Percentiles rank a stretch among this genome's conserved stretches.
Conservation (phyloP, 257 asterid species). For the Pogostemon cablin region DNA sequence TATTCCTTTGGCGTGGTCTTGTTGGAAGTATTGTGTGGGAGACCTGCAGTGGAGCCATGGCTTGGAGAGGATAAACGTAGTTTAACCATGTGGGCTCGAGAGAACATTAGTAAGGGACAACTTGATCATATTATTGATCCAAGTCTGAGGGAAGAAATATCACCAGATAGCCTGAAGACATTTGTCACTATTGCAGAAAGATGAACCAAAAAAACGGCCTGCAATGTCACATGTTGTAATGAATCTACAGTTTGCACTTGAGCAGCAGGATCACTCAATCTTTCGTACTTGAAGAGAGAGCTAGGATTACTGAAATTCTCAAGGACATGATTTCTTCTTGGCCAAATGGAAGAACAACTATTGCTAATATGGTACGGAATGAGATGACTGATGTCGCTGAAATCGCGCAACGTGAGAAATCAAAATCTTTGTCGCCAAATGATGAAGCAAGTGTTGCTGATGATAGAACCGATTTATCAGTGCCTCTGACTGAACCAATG, state of each 20-base stretch:
- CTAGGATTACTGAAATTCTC: slow-evolving; percentile 32
- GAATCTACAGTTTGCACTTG: slow-evolving; percentile 59
- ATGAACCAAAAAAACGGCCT: slow-evolving; percentile 61
- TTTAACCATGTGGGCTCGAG: slow-evolving; percentile 56
- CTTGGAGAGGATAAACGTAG: slow-evolving; percentile 51
- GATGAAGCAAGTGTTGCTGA: too few species aligned
- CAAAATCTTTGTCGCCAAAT: too few species aligned
- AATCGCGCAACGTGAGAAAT: too few species aligned
- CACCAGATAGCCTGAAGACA: slow-evolving; percentile 53
- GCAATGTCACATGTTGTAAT: slow-evolving; percentile 50
- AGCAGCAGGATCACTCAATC: slow-evolving; percentile 48
- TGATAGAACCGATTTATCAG: neutral
- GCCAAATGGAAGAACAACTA: slow-evolving; percentile 30
- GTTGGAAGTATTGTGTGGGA: slow-evolving; percentile 68
- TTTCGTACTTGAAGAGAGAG: slow-evolving; percentile 23
- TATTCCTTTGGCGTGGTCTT: slow-evolving; percentile 70
- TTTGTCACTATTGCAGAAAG: slow-evolving; percentile 54
- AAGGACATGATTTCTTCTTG: slow-evolving; percentile 10
- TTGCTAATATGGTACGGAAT: too few species aligned
- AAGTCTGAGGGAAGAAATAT: slow-evolving; percentile 45
- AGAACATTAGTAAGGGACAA: slow-evolving; percentile 52
- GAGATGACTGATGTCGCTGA: too few species aligned
- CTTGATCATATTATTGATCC: slow-evolving; percentile 51
- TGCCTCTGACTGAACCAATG: neutral
- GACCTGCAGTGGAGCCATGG: slow-evolving; percentile 56